A percentile compares a stretch with the other conserved stretches of the same genome.
These are phyloP conservation scores for Uromyces viciae-fabae DNA, from an alignment of 1,284 basidiomycete species.

Conservation along the genomic window DNA sequence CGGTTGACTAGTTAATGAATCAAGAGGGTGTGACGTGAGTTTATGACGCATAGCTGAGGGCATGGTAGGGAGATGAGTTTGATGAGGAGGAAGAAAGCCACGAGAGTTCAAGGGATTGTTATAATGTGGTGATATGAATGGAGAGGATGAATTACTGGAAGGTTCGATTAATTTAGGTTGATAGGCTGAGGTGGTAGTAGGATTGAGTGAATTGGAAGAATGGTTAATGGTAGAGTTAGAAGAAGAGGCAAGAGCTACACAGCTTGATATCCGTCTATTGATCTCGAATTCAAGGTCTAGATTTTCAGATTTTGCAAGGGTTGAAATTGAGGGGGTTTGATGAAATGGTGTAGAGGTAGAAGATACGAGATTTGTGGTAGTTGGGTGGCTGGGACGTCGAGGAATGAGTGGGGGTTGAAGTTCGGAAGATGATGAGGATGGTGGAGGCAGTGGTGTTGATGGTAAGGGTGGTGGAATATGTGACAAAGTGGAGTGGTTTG, in stretches of 20 bases:
- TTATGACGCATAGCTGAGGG: slow-evolving; percentile 27
- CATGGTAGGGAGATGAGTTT: slow-evolving; percentile 13
- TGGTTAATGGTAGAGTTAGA: slow-evolving; percentile 1
- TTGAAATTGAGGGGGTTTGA: background rate
- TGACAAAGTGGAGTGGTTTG: slow-evolving; percentile 45
- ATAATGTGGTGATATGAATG: background rate
- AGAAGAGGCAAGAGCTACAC: slow-evolving; percentile 1
- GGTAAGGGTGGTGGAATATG: slow-evolving; percentile 38
- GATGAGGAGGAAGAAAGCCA: background rate
- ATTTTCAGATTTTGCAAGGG: slow-evolving; percentile 46
- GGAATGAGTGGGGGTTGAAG: background rate
- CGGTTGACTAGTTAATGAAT: background rate
- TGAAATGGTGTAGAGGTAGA: slow-evolving; percentile 16
- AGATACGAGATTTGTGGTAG: slow-evolving; percentile 43
- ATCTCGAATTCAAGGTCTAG: slow-evolving; percentile 30
- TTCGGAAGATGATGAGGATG: background rate
- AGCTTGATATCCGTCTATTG: slow-evolving; percentile 19
- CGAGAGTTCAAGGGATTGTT: no score
- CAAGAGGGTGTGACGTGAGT: background rate
- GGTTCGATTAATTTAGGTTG: slow-evolving; percentile 2
- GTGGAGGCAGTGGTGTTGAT: background rate
- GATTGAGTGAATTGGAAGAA: background rate
- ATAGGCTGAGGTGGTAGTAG: background rate
- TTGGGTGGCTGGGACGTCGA: slow-evolving; percentile 36
- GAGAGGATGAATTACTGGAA: background rate